Conservation (phyloP, 805 yeast genomes). For the Metschnikowia sp. region DNA sequence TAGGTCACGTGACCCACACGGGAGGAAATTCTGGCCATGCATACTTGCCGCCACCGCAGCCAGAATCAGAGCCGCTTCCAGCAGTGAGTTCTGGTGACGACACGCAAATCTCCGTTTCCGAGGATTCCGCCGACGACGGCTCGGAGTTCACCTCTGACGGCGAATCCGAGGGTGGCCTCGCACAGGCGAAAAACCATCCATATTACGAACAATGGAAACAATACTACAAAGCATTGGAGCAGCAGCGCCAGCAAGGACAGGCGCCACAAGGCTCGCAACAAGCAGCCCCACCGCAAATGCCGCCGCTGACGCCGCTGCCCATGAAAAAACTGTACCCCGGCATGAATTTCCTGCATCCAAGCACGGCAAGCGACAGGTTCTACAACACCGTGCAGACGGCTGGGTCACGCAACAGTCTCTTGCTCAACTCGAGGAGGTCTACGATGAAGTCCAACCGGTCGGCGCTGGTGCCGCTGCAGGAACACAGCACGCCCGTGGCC, state of each 20-base stretch:
- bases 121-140: conserved; percentile 4
- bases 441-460: conserved; percentile 33
- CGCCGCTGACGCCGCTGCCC: neutral
- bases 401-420: conserved; percentile 7
- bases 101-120: conserved; percentile 1
- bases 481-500: neutral
- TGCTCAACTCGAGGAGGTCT: conserved; percentile 28
- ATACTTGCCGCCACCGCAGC: neutral
- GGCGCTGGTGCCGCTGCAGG: conserved; percentile 33
- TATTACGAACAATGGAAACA: conserved; percentile 38
- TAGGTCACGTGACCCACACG: too few species aligned
- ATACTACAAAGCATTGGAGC: conserved; percentile 26
- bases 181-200: conserved; percentile 20
- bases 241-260: neutral
- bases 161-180: conserved; percentile 7
- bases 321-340: neutral
- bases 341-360: neutral
- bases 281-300: neutral
- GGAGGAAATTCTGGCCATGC: neutral
- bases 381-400: conserved; percentile 3
- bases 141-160: conserved; percentile 10
- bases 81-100: neutral
- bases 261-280: neutral
- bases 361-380: conserved; percentile 1
- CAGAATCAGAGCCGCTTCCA: neutral